phyloP scores from a whole-genome alignment of 345 rosid species.

The Boechera stricta region DNA sequence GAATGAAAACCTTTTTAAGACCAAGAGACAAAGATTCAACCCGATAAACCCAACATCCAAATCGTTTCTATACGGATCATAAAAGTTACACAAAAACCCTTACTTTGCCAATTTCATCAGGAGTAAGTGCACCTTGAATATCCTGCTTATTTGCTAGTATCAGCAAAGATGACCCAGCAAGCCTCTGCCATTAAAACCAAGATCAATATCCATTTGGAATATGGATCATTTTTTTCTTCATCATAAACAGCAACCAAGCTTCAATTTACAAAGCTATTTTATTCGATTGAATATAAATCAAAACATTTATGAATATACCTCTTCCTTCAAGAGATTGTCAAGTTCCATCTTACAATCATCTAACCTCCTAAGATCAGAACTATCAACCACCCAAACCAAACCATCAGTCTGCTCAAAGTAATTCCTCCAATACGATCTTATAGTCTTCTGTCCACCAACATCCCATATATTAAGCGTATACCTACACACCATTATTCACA shows the following conservation, averaged over 20 bases:
- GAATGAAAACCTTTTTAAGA: not conserved
- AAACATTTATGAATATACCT: slow-evolving; percentile 51
- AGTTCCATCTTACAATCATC: slow-evolving; percentile 95
- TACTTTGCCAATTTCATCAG: slow-evolving; percentile 85
- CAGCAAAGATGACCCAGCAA: slow-evolving; percentile 89
- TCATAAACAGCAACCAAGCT: not conserved
- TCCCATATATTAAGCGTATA: slow-evolving; percentile 92
- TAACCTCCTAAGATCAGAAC: slow-evolving; percentile 88
- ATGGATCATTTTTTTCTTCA: not conserved
- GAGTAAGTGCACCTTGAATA: slow-evolving; percentile 83
- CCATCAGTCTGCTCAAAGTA: slow-evolving; percentile 99
- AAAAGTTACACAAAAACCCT: slow-evolving; percentile 27
- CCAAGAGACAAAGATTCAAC: not conserved
- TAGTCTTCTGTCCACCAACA: slow-evolving; percentile 91
- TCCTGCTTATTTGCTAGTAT: slow-evolving; percentile 93
- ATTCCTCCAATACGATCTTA: slow-evolving; percentile 96
- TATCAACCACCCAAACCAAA: slow-evolving; percentile 92
- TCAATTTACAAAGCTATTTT: not conserved
- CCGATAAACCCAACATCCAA: not conserved
- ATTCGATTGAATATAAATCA: not conserved
- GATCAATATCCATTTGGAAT: not conserved
- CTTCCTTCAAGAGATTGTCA: slow-evolving; percentile 93
- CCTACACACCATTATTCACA: slow-evolving; percentile 47
- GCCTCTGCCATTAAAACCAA: slow-evolving; percentile 60
- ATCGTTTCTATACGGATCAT: not conserved